phyloP scores from a whole-genome alignment of 2,329 filamentous ascomycete genomes.

The Aspergillus ibericus region DNA sequence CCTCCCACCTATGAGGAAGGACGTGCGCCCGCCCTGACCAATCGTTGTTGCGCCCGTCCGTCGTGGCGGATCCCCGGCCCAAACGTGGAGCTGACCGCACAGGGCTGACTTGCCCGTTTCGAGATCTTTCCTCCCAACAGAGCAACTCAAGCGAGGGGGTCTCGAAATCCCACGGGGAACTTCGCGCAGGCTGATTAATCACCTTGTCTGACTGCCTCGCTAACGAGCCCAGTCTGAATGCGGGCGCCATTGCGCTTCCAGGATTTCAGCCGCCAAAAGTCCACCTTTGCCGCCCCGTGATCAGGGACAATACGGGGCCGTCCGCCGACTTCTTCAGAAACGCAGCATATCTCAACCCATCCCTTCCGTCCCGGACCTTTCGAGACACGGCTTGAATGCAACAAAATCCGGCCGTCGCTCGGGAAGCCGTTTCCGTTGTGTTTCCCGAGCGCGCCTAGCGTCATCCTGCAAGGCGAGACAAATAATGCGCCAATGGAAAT shows the following conservation, averaged over 20 bases:
- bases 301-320: neutral
- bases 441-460: slow-evolving; percentile 12
- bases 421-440: slow-evolving; percentile 12
- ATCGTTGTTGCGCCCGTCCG: neutral
- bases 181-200: slow-evolving; percentile 3
- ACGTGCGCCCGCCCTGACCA: neutral
- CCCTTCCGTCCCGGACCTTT: neutral
- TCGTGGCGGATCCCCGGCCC: neutral
- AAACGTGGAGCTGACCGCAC: slow-evolving; percentile 4
- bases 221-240: neutral
- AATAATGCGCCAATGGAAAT: slow-evolving; percentile 6
- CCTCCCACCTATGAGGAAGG: neutral
- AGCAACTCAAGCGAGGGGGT: slow-evolving; percentile 9
- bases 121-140: neutral
- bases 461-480: slow-evolving; percentile 10
- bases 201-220: neutral
- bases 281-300: neutral
- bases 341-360: neutral
- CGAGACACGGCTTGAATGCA: neutral
- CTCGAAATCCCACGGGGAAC: slow-evolving; percentile 9
- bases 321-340: neutral
- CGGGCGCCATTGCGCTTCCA: slow-evolving; percentile 10
- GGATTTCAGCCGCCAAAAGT: slow-evolving; percentile 7
- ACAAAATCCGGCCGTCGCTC: slow-evolving; percentile 6
- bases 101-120: slow-evolving; percentile 8